Evolutionary conservation across 495 filamentous ascomycete species (phyloP), one percentile per base, ranked within the genome.

Genomic region (Rhypophila decipiens): DNA sequence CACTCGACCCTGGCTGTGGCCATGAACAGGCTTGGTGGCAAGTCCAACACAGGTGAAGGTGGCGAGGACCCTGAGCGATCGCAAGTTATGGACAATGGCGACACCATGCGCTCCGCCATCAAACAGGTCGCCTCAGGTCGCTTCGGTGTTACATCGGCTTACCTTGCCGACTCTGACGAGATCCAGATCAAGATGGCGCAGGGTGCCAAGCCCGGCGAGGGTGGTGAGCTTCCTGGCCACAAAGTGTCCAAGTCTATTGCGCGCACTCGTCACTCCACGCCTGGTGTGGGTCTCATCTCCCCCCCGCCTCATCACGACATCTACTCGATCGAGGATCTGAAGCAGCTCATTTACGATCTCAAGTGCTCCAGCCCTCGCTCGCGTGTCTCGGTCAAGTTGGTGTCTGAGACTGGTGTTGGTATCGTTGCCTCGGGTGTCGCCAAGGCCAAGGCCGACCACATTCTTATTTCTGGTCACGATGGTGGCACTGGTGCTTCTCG

Each of bases 141-240:
- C 51, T 99, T 99, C 60, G 93, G 93, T 75, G 93, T 99, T 50
- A 99, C 94, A 8, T 93, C 89, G 24, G 88, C 94, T 74, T 99
- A 97, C 66, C 78, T 99, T n/a, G 90, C 93, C 34, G 93, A 99
- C 65, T 88, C 93, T 12, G 93, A 99, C 64, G 91, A 99, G 70
- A 74, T 99, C 29, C 93, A 99, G 72, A 99, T 99, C 77, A 99
- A 99, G 78, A 99, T 99, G 93, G 93, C 93, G 9, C 93, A 99
- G 70, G 93, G 93, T 58, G 93, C 93, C 43, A 99, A 99, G 78
- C 93, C 93, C 52, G 93, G 93, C 61, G 93, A 99, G 68, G 93
- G 93, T 73, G 93, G 93, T 77, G 93, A 99, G 65, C 80, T 99
- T 52, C 93, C 93, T 24, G 93, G 93, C 23, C 90, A 97, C 74